phyloP scores from a whole-genome alignment of 768 basidiomycete genomes.

The Lepiota subincarnata region DNA sequence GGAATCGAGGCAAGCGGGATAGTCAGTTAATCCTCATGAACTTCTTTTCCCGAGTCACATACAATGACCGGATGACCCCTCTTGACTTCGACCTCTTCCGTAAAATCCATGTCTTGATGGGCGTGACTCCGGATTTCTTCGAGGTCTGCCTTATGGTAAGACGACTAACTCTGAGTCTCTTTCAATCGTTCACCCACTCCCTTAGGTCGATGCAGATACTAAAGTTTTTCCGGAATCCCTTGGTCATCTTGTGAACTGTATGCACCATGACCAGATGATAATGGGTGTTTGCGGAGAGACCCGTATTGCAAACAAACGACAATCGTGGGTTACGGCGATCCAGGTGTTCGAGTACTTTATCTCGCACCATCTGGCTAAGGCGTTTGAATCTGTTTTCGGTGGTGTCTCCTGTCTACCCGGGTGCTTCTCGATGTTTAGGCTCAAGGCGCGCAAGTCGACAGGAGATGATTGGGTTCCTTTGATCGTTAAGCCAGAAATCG shows the following conservation, averaged over 20 bases:
- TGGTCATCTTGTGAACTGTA: constrained; percentile 89
- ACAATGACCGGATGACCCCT: constrained; percentile 98
- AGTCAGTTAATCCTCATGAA: constrained; percentile 99
- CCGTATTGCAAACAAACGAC: constrained; percentile 95
- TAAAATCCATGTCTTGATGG: constrained; percentile 94
- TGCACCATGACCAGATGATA: constrained; percentile 98
- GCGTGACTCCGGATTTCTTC: constrained; percentile 98
- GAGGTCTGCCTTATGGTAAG: constrained; percentile 95
- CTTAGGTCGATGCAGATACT: constrained; percentile 98
- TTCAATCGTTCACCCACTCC: constrained; percentile 2
- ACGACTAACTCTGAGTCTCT: constrained; percentile 13
- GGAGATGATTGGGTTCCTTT: constrained; percentile 98
- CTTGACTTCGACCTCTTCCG: constrained; percentile 98
- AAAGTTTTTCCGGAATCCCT: constrained; percentile 91
- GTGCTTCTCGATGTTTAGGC: constrained; percentile 99
- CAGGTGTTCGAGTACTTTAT: constrained; percentile 99
- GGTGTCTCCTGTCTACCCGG: constrained; percentile 99
- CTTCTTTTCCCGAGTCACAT: constrained; percentile 98
- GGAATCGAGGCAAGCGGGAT: constrained; percentile 97
- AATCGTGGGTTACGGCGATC: constrained; percentile 97
- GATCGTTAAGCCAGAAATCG: constrained; percentile 94
- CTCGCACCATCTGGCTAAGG: constrained; percentile 96
- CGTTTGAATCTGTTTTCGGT: constrained; percentile 98
- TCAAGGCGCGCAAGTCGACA: constrained; percentile 84
- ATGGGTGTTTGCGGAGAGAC: constrained; percentile 99